Evolutionary conservation across 2,329 filamentous ascomycete genomes (phyloP).

Genomic region (Diaporthe citriasiana): DNA sequence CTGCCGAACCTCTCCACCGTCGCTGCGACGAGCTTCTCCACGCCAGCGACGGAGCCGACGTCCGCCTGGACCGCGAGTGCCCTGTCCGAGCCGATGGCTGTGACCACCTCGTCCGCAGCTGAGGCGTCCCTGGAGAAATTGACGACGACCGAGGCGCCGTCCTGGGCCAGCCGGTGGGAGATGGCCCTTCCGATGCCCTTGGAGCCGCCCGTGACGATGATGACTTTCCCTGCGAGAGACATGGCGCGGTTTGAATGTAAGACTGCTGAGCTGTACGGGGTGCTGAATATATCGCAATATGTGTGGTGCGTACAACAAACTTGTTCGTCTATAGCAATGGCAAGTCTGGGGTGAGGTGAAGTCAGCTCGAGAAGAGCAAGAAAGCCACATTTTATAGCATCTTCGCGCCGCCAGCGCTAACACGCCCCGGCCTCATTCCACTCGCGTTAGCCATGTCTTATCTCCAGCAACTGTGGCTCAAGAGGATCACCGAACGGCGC

Average conservation of each 20-base stretch:
- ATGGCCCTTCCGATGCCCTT: constrained; percentile 86
- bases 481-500: not conserved
- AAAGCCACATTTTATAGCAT: not conserved
- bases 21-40: constrained; percentile 63
- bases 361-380: not conserved
- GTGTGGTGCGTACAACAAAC: not conserved
- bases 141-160: constrained; percentile 78
- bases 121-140: constrained; percentile 67
- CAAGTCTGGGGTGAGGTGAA: not conserved
- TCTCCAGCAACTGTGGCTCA: not conserved
- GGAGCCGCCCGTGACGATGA: constrained; percentile 86
- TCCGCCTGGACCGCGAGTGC: constrained; percentile 70
- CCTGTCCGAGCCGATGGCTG: constrained; percentile 61
- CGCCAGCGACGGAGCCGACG: constrained; percentile 59
- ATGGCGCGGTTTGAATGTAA: not conserved
- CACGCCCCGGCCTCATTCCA: not conserved
- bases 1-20: constrained; percentile 65
- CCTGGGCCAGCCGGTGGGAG: constrained; percentile 90
- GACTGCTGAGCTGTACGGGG: too few relatives aligned
- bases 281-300: not conserved
- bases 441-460: constrained; percentile 2
- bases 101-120: constrained; percentile 63
- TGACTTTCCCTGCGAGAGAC: constrained; percentile 73
- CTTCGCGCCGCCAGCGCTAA: not conserved
- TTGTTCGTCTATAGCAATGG: not conserved